Evolutionary conservation across 306 rosid species (phyloP), one percentile per base, ranked within the genome.

Genomic region (Betula pendula): DNA sequence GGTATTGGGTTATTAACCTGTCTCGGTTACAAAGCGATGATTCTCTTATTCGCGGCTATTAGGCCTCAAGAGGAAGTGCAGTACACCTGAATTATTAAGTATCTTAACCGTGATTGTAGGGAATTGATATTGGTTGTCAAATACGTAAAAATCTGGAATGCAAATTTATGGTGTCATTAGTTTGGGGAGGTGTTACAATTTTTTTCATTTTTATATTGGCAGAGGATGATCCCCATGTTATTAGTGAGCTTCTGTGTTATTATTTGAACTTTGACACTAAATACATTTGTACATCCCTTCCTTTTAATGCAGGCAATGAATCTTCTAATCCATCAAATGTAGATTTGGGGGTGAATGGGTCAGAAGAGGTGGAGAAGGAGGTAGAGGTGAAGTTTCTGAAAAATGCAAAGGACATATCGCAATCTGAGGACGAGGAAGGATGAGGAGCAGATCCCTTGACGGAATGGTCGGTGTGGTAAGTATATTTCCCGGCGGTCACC

Each of bases 371-470:
- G 81, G 92, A 89, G 58, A 77, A 84, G 50, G 83, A 81, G 6
- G 88, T 89, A 75, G 78, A 89, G 66, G 83, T 84, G 31, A 86
- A 90, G 89, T 81, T 86, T 63, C 19, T 81, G 53, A 68, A 82
- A 40, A 52, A 73, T 72, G 71, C 89, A 70, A 87, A 55, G 52
- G 77, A 71, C 76, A 20, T 75, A 5, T 74, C 70, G 35, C 73
- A 19, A 16, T 81, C 79, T 0, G 93, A 85, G 76, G 96, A 90
- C 56, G 92, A 88, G 81, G 93, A 89, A 72, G 78, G 85, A 55
- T 85, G 83, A 88, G 16, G 27, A 66, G 48, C 42, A 66, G 81
- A 73, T 70, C 45, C 70, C 75, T 53, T 80, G 49, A 62, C 73
- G 24, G 68, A 44, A 58, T 79, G 74, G 81, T 82, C 73, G 71